Percentiles rank a stretch among this genome's conserved stretches.
Conservation (phyloP, 2,329 filamentous ascomycete genomes). For the Capronia coronata region DNA sequence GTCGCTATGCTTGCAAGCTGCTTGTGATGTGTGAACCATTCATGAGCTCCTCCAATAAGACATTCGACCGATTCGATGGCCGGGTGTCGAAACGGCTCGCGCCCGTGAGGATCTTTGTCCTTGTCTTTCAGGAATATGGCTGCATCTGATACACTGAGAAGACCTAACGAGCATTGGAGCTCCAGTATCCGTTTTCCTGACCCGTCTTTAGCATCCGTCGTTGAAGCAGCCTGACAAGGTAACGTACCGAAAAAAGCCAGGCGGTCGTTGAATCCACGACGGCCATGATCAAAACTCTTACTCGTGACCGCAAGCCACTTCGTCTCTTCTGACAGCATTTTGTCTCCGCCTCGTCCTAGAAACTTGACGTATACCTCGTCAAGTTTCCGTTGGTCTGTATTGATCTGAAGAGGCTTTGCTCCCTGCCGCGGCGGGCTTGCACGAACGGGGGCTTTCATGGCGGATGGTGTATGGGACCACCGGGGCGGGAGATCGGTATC, state of each 20-base stretch:
- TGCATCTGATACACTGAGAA: conserved; percentile 43
- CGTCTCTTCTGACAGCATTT: conserved; percentile 75
- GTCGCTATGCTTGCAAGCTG: conserved; percentile 63
- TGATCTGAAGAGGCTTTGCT: conserved; percentile 54
- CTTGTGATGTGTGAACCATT: conserved; percentile 55
- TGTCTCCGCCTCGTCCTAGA: conserved; percentile 65
- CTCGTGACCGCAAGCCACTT: conserved; percentile 97
- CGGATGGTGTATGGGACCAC: conserved; percentile 64
- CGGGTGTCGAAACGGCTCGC: conserved; percentile 62
- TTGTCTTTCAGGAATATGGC: conserved; percentile 33
- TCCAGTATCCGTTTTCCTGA: conserved; percentile 58
- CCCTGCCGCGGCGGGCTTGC: conserved; percentile 32
- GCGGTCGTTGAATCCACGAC: conserved; percentile 88
- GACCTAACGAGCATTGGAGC: conserved; percentile 58
- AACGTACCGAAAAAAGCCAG: conserved; percentile 75
- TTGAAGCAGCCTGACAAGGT: not conserved
- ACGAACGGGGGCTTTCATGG: conserved; percentile 61
- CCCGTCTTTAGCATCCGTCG: not conserved
- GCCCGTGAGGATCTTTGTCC: conserved; percentile 47
- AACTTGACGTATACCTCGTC: conserved; percentile 72
- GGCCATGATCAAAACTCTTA: conserved; percentile 95
- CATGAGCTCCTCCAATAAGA: conserved; percentile 56
- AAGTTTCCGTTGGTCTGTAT: conserved; percentile 65
- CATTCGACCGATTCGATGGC: conserved; percentile 68
- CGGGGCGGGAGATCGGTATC: conserved; percentile 42